Evolutionary conservation across 441 rosid species (phyloP), one percentile per base, ranked within the genome.

Genomic region (Daphne laureola): DNA sequence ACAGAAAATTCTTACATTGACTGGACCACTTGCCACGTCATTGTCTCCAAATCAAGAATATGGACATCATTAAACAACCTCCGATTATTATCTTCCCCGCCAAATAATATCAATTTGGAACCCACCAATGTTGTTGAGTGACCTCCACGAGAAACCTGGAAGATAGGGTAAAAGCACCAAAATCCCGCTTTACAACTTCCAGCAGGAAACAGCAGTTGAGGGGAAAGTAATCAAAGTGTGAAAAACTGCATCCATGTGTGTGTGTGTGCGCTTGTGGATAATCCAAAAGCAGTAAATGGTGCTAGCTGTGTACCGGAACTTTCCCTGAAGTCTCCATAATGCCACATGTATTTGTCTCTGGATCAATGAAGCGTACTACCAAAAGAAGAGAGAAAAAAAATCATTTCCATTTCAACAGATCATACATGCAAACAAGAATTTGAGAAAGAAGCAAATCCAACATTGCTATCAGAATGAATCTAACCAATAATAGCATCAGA

Each of bases 121-220:
- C 92, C 96, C 48, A 82, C 75, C 51, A 93, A 57, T 18, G 99
- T 78, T 46, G 73, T 81, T 59, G 96, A 90, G 73, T 87, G 95
- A 58, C 99, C 99, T 57, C 93, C 96, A 21, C 96, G 90, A 65
- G 96, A 78, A 49, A 70, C 78, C 99, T 93, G 81, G 68, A 74
- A 66, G 42, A 69, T 49, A 53, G 48, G 48, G 45, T 50, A 57
- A 40, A 46, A 41, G 54, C 58, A 46, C 57, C 61, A 55, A 50
- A 58, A 53, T 49, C 59, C 14, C 53, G 52, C 17, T 18, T 4
- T 26, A 51, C 14, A 46, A 50, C 49, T 14, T 31, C 21, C 26
- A 17, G 44, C 17, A 25, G 41, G 18, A 35, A 27, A 49, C 46
- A 50, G 49, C 25, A 49, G 15, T 3, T 21, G 3, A 58, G 51